Percentiles rank a stretch among this genome's conserved stretches.
These are phyloP conservation scores for Neurospora africana DNA, from an alignment of 495 filamentous ascomycete species.

Conservation along the genomic window DNA sequence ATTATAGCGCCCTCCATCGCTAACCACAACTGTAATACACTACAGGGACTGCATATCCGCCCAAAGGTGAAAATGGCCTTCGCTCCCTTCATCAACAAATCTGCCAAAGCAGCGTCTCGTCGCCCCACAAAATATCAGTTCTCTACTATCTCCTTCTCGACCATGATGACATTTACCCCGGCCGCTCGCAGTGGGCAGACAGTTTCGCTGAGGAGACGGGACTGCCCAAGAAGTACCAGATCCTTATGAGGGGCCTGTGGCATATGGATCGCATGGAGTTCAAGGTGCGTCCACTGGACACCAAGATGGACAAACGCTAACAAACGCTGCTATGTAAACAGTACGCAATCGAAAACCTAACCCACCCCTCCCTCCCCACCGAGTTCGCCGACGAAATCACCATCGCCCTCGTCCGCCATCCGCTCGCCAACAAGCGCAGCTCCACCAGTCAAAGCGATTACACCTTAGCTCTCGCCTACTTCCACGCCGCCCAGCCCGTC, in stretches of 20 bases:
- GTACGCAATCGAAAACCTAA: slow-evolving; percentile 60
- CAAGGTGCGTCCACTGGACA: slow-evolving; percentile 30
- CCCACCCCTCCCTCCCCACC: slow-evolving; percentile 63
- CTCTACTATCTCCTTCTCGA: slow-evolving; percentile 76
- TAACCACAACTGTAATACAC: background rate
- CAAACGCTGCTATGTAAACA: slow-evolving; percentile 21
- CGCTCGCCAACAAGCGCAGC: slow-evolving; percentile 31
- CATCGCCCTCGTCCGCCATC: slow-evolving; percentile 50
- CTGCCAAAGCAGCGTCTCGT: slow-evolving; percentile 43
- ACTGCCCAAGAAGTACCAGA: slow-evolving; percentile 54
- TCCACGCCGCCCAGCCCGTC: slow-evolving; percentile 57
- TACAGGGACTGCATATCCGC: slow-evolving; percentile 58
- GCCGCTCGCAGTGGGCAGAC: slow-evolving; percentile 40
- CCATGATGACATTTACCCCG: slow-evolving; percentile 40
- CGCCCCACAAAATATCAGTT: slow-evolving; percentile 66
- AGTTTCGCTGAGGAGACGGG: slow-evolving; percentile 39
- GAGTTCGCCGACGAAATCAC: slow-evolving; percentile 77
- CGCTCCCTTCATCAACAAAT: slow-evolving; percentile 56
- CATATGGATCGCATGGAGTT: slow-evolving; percentile 63
- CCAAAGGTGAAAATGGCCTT: slow-evolving; percentile 51
- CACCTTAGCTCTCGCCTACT: slow-evolving; percentile 62
- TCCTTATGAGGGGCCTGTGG: slow-evolving; percentile 75
- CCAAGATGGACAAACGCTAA: background rate
- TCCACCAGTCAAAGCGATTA: slow-evolving; percentile 31
- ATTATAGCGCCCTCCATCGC: background rate